Percentiles rank a stretch among this genome's conserved stretches.
These are phyloP conservation scores for Epichloe coenophiala DNA, from an alignment of 2,329 filamentous ascomycete species.

Conservation along the genomic window DNA sequence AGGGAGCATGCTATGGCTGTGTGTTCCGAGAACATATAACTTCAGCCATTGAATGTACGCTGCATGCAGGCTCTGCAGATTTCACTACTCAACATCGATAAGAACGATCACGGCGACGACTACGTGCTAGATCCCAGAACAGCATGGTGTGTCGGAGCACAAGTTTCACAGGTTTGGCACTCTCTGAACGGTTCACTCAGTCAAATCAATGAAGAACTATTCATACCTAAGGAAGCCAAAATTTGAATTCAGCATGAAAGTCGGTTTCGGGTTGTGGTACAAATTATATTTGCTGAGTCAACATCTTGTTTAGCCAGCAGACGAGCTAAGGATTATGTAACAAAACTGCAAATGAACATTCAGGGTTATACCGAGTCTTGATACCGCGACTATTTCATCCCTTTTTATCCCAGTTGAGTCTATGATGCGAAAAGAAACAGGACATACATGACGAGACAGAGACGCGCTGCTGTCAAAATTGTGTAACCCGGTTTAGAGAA, in stretches of 20 bases:
- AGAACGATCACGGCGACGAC: too few relatives aligned
- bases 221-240: background rate
- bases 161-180: too few relatives aligned
- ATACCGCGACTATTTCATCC: constrained; percentile 1
- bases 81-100: too few relatives aligned
- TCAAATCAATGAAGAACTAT: background rate
- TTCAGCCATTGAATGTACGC: too few relatives aligned
- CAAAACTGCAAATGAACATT: background rate
- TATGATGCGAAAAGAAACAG: constrained; percentile 1
- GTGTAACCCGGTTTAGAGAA: constrained; percentile 4
- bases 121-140: too few relatives aligned
- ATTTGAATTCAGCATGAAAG: background rate
- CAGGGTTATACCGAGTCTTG: background rate
- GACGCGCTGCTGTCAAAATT: background rate
- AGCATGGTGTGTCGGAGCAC: too few relatives aligned
- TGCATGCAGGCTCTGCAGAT: too few relatives aligned
- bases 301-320: background rate
- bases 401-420: background rate
- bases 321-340: background rate
- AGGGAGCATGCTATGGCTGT: too few relatives aligned
- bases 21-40: too few relatives aligned
- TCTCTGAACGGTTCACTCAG: too few relatives aligned
- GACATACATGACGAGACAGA: background rate
- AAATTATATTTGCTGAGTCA: background rate
- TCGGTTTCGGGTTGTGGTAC: background rate